Base-by-base conservation (phyloP, 2,329 filamentous ascomycete species). In the Orbilia ellipsospora region DNA sequence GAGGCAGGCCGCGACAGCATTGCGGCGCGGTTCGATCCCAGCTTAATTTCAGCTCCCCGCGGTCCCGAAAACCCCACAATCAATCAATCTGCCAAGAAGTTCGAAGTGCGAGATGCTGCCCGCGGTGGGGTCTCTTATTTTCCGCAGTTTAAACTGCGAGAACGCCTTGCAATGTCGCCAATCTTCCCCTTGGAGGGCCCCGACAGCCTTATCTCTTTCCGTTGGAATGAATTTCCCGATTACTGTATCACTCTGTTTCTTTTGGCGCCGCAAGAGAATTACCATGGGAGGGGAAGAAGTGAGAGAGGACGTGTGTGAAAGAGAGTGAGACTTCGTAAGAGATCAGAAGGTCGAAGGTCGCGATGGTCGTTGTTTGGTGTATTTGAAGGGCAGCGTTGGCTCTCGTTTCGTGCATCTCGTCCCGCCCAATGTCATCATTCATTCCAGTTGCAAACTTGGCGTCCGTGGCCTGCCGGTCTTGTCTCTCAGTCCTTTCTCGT, bases 41-140 rank as follows among this genome's bases (percentile, higher is more conserved):
- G 36, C 55, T 66, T 69, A 52, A 69, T 66, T 67, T 74, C 68
- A 55, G 70, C 63, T 64, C 55, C 68, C 68, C 68, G 60, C 67
- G 45, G 55, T 36, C 31, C 31, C 31, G 31, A 36, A 36, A 36
- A 36, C 31, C 31, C 5, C 31, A 36, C 31, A 36, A 36, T 36
- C 2, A 36, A 36, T 36, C 31, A 36, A 36, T 36, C 31, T 7
- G 31, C 31, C 31, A 36, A 36, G 31, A 36, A 36, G 31, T 10
- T 7, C 31, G 31, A 36, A 10, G 10, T 36, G 10, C 10, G 10
- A 23, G 23, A 36, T 36, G 8, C 10, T 36, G 31, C 31, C 31
- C 31, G 31, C 31, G 5, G 10, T 36, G 31, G 31, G 31, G 31
- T 36, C 31, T 36, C 31, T 36, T 6, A 57, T 72, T 64, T 72